Percentiles rank a stretch among this genome's conserved stretches.
These are phyloP conservation scores for Xerocomellus dryophilus DNA, from an alignment of 768 basidiomycete genomes.

Conservation along the genomic window DNA sequence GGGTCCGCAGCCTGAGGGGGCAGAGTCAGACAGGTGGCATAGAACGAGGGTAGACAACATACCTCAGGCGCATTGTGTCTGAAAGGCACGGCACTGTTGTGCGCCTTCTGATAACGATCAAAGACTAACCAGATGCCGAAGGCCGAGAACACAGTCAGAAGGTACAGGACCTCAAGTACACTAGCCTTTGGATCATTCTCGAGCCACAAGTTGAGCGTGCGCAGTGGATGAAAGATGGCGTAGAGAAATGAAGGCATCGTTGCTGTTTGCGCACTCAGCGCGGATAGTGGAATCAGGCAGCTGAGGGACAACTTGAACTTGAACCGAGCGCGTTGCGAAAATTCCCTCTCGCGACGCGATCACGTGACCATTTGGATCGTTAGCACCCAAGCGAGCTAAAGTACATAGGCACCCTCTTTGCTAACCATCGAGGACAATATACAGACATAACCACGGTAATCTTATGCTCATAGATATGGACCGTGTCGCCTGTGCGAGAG, in stretches of 20 bases:
- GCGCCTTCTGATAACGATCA: slow-evolving; percentile 67
- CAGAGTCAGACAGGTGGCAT: slow-evolving; percentile 13
- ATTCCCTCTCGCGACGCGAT: slow-evolving; percentile 1
- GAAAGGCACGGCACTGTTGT: slow-evolving; percentile 74
- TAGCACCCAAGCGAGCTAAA: no score
- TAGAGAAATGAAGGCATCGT: slow-evolving; percentile 34
- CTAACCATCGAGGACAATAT: no score
- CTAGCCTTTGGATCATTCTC: slow-evolving; percentile 47
- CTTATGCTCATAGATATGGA: background rate
- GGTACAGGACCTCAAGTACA: slow-evolving; percentile 63
- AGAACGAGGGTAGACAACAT: slow-evolving; percentile 18
- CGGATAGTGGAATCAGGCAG: background rate
- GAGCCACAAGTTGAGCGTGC: slow-evolving; percentile 46
- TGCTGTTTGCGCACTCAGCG: slow-evolving; percentile 5
- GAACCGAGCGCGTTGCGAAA: slow-evolving; percentile 12
- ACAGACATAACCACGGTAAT: no score
- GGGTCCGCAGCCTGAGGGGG: slow-evolving; percentile 53
- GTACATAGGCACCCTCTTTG: no score
- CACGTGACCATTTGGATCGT: slow-evolving; percentile 17
- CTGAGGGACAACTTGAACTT: slow-evolving; percentile 5
- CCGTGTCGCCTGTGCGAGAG: background rate
- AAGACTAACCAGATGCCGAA: slow-evolving; percentile 79
- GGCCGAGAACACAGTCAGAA: slow-evolving; percentile 66
- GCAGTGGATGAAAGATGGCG: slow-evolving; percentile 48
- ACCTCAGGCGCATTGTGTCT: slow-evolving; percentile 57